Evolutionary conservation across 1,284 basidiomycete species (phyloP).

Genomic region (Papiliotrema laurentii): DNA sequence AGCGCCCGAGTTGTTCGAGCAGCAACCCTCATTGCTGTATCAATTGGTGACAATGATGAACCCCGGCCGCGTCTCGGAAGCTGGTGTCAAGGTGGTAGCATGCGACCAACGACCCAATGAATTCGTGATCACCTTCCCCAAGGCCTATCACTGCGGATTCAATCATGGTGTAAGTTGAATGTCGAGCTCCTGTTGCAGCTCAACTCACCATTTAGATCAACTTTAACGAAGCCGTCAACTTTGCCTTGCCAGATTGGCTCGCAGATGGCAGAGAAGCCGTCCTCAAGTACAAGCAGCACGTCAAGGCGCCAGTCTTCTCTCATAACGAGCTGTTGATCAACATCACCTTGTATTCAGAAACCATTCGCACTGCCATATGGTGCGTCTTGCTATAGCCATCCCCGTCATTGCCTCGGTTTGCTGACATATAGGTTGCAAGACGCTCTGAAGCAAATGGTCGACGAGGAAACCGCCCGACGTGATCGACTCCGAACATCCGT

Average conservation of each 20-base stretch:
- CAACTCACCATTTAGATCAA: constrained; percentile 62
- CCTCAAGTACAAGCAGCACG: constrained; percentile 77
- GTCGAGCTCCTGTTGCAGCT: not conserved
- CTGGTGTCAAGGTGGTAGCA: constrained; percentile 88
- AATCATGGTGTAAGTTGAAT: constrained; percentile 78
- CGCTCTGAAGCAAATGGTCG: constrained; percentile 81
- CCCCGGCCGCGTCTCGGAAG: constrained; percentile 75
- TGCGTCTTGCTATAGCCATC: constrained; percentile 51
- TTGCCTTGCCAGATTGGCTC: constrained; percentile 95
- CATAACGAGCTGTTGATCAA: constrained; percentile 96
- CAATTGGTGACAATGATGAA: constrained; percentile 99
- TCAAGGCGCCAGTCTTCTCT: constrained; percentile 93
- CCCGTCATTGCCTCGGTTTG: not conserved
- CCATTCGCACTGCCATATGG: constrained; percentile 92
- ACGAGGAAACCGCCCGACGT: constrained; percentile 71
- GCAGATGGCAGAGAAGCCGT: constrained; percentile 81
- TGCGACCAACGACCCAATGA: constrained; percentile 97
- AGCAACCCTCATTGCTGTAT: constrained; percentile 93
- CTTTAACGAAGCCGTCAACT: constrained; percentile 99
- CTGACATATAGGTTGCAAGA: constrained; percentile 63
- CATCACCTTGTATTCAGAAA: constrained; percentile 85
- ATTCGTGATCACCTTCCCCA: constrained; percentile 96
- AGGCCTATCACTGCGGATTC: constrained; percentile 98
- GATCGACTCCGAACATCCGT: constrained; percentile 52
- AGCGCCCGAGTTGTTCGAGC: constrained; percentile 97